A percentile compares a stretch with the other conserved stretches of the same genome.
Evolutionary conservation across 139 green algal genomes (phyloP).

Genomic region (Zygnema circumcarinatum): DNA sequence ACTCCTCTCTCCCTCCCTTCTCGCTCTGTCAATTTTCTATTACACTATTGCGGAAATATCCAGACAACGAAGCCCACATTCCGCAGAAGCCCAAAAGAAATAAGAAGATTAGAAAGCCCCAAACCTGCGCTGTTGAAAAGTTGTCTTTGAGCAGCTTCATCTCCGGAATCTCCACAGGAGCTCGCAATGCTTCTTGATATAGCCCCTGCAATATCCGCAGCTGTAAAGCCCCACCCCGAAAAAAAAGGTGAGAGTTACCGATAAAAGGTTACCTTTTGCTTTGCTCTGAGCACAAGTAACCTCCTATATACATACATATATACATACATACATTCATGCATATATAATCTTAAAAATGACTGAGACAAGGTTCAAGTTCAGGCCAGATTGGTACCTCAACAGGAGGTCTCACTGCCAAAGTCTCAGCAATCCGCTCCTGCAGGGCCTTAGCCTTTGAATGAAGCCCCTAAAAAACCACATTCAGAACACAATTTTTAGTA

Average conservation of each 20-base stretch:
- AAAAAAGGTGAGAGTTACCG: not conserved
- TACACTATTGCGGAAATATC: too few species aligned
- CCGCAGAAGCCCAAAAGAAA: too few species aligned
- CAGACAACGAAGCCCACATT: too few species aligned
- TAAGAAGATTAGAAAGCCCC: too few species aligned
- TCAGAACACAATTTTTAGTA: not conserved
- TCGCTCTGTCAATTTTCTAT: not conserved
- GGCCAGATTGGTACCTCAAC: too few species aligned
- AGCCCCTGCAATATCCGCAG: not conserved
- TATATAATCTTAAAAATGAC: too few species aligned
- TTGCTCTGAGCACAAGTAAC: too few species aligned
- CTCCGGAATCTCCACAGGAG: conserved; percentile 17
- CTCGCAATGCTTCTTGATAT: not conserved
- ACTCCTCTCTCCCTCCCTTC: not conserved
- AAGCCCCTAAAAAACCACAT: not conserved
- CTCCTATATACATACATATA: too few species aligned
- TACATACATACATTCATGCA: too few species aligned
- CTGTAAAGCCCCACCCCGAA: not conserved
- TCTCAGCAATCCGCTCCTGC: conserved; percentile 16
- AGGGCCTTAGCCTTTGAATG: not conserved
- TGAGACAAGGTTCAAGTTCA: too few species aligned
- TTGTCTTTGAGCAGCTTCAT: conserved; percentile 3
- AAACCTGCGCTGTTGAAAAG: conserved; percentile 9
- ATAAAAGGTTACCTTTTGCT: not conserved
- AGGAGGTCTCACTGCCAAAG: conserved; percentile 5